Evolutionary conservation across 2,329 filamentous ascomycete genomes (phyloP), one percentile per base, ranked within the genome.

Genomic region (Xylariaceae sp.): DNA sequence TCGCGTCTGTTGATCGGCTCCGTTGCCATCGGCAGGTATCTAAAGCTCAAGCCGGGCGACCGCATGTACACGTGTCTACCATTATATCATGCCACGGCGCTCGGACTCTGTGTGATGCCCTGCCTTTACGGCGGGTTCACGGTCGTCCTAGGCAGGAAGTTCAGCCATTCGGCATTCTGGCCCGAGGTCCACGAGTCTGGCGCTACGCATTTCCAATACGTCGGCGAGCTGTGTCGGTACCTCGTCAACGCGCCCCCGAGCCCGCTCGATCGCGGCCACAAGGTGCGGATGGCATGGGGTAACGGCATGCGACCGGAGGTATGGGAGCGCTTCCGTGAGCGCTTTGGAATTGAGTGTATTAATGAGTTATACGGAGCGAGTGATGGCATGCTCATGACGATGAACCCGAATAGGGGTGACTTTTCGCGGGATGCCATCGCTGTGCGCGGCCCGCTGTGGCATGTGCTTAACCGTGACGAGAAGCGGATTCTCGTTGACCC

Each of bases 321-420:
- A 0, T 89, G 85, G 85, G 69, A 75, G 39, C 74, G 76, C 35
- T 88, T 88, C 67, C 72, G 78, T 11, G 76, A 84, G 39, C 77
- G 84, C 9, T 87, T 87, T 65, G 78, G 77, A 47, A 77, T 87
- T 57, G 71, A 76, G 2, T 75, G 79, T 34, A 80, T 91, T 2
- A 74, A 74, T 52, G 88, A 91, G 69, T 88, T 91, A 67, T 91
- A 89, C 74, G 87, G 85, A 62, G 87, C 84, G 48, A 88, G 84
- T 0, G 88, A 91, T 68, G 86, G 86, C 7, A 75, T 89, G 42
- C 79, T 88, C 57, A 68, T 68, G 0, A 70, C 87, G 2, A 66
- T 80, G 47, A 87, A 87, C 60, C 65, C 75, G 31, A 80, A 79
- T 59, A 72, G 76, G 48, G 80, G 86, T 0, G 80, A 83, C 9